Evolutionary conservation across 164 flowering plant genomes (phyloP).

Genomic region (Chimonanthus praecox): DNA sequence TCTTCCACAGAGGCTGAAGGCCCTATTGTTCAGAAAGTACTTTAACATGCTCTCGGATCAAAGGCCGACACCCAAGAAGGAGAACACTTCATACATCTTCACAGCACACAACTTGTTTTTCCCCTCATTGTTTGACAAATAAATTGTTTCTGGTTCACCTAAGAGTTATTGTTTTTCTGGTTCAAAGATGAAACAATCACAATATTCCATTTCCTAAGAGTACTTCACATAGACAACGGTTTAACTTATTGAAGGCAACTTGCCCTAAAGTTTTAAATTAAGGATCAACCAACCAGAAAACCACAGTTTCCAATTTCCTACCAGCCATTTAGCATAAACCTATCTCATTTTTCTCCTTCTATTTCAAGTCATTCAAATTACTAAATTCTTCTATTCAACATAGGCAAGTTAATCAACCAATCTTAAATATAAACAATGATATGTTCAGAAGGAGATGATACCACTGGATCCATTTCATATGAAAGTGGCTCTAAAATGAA

Average conservation of each 20-base stretch:
- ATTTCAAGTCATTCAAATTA: not conserved
- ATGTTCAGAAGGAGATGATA: constrained; percentile 3
- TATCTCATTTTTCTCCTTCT: not conserved
- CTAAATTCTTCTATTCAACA: not conserved
- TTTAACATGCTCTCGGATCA: no score
- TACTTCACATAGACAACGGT: not conserved
- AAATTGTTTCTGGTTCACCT: not conserved
- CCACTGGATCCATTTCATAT: constrained; percentile 86
- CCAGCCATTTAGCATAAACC: not conserved
- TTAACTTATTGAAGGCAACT: not conserved
- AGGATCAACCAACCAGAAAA: not conserved
- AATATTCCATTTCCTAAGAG: not conserved
- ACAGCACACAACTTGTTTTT: not conserved
- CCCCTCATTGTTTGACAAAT: not conserved
- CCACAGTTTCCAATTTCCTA: not conserved
- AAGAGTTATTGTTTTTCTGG: no score
- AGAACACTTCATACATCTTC: no score
- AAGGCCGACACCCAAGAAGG: no score
- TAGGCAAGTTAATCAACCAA: not conserved
- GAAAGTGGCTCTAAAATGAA: constrained; percentile 79
- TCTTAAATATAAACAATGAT: not conserved
- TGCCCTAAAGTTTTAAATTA: not conserved
- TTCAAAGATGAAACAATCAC: not conserved
- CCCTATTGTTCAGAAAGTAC: no score
- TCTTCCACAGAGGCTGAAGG: not conserved